Base-by-base conservation (phyloP, 331 rosid species). In the Pyrus hybrid region DNA sequence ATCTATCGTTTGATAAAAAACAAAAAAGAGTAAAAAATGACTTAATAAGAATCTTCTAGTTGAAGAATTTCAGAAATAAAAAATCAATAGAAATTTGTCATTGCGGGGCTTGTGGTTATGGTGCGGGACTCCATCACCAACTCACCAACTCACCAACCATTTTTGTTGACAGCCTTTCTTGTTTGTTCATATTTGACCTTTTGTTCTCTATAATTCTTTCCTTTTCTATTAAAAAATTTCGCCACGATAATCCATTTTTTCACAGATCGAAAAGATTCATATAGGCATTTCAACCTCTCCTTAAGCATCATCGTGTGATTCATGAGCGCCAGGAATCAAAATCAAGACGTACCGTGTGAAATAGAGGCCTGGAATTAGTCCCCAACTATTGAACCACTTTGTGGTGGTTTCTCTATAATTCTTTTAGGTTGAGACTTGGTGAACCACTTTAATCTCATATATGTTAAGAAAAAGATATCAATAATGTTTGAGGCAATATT, bases 1-100 rank as follows among this genome's bases (percentile, higher is more conserved):
- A 35, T 35, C 43, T 8, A 35, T 35, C 3, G 3, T 35, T 35
- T 0, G 0, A 35, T 0, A 0, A 35, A 2, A 35, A 35, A 47
- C 53, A 49, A 57, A 58, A 21, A n/a, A 4, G 63, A 21, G 5
- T 23, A 22, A 22, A 57, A 57, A 57, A 4, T 10, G 23, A 20
- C 63, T 57, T 21, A 57, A 9, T 11, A 21, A 57, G 28, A 8
- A 8, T 58, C 29, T 23, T 57, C 28, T 57, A 57, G 14, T 9
- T 57, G 23, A 57, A 22, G 29, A 61, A 16, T 49, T 1, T 26
- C 7, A 18, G 2, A 28, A 63, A 13, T 29, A 63, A 18, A 18
- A 30, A 35, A 8, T 35, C 43, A 35, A 35, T 35, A 8, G 43
- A 35, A 35, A 26, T 26, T 26, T 35, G 43, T 2, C 43, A 8